Percentiles rank a stretch among this genome's conserved stretches.
Evolutionary conservation across 345 rosid species (phyloP).

Genomic region (Linum usitatissimum): DNA sequence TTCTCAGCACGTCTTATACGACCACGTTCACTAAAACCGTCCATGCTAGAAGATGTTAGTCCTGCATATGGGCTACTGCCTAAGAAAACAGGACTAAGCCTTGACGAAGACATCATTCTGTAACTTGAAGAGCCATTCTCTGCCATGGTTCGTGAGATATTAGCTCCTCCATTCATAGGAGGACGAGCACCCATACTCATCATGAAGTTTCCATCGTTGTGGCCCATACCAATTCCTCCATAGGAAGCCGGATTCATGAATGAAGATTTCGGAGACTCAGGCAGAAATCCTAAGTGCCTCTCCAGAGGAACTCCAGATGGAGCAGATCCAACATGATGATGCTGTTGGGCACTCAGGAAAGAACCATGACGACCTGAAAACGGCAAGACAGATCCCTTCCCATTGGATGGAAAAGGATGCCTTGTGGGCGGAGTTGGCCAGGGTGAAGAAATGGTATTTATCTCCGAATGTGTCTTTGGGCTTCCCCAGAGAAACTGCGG

Average conservation of each 20-base stretch:
- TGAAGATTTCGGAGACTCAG: slow-evolving; percentile 62
- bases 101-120: slow-evolving; percentile 47
- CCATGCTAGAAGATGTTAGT: slow-evolving; percentile 31
- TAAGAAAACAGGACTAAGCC: slow-evolving; percentile 32
- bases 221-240: slow-evolving; percentile 41
- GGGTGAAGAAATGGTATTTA: slow-evolving; percentile 18
- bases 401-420: slow-evolving; percentile 45
- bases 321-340: slow-evolving; percentile 83
- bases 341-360: slow-evolving; percentile 34
- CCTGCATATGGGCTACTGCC: slow-evolving; percentile 46
- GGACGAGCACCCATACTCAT: slow-evolving; percentile 33
- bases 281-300: slow-evolving; percentile 65
- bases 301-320: slow-evolving; percentile 78
- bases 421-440: slow-evolving; percentile 49
- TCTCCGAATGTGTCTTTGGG: slow-evolving; percentile 46
- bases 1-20: slow-evolving; percentile 33
- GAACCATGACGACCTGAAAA: slow-evolving; percentile 34
- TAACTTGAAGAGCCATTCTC: slow-evolving; percentile 48
- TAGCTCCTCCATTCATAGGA: slow-evolving; percentile 21
- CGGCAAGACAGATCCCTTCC: slow-evolving; percentile 38
- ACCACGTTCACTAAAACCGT: slow-evolving; percentile 43
- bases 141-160: slow-evolving; percentile 19
- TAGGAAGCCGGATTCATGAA: slow-evolving; percentile 41
- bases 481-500: slow-evolving; percentile 95
- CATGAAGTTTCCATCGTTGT: slow-evolving; percentile 35